Conservation (phyloP, 2,329 filamentous ascomycete species). For the Cladosporium sphaerospermum region DNA sequence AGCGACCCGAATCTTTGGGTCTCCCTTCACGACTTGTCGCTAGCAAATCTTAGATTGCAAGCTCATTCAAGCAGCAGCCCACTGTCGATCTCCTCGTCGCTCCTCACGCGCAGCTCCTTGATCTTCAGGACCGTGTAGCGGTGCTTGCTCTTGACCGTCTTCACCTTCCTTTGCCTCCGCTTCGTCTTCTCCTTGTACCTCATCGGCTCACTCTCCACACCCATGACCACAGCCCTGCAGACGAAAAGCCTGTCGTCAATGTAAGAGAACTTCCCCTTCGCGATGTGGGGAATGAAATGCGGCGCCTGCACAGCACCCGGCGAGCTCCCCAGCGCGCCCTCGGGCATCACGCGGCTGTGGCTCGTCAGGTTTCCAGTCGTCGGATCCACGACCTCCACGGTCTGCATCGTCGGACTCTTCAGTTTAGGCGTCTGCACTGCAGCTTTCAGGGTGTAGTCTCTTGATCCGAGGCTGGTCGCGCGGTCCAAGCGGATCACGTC, state of each 20-base stretch:
- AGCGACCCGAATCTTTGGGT: no score
- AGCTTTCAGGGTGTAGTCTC: constrained; percentile 80
- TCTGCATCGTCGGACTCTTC: constrained; percentile 19
- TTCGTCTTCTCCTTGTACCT: constrained; percentile 54
- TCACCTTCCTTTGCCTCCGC: constrained; percentile 59
- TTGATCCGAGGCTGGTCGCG: constrained; percentile 71
- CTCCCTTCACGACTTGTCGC: no score
- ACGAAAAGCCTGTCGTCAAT: constrained; percentile 79
- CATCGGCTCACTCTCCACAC: constrained; percentile 66
- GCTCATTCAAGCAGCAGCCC: background rate
- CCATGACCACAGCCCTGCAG: constrained; percentile 78
- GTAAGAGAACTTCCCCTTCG: constrained; percentile 43
- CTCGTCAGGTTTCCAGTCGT: constrained; percentile 22
- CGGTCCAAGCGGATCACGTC: constrained; percentile 85
- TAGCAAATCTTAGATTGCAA: no score
- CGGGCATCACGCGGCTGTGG: constrained; percentile 21
- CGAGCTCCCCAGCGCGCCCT: constrained; percentile 23
- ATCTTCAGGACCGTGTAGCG: constrained; percentile 80
- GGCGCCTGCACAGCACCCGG: constrained; percentile 20
- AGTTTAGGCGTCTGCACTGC: constrained; percentile 49
- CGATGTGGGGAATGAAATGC: constrained; percentile 35
- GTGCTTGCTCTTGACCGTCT: constrained; percentile 82
- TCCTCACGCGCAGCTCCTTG: constrained; percentile 68
- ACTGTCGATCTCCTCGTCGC: constrained; percentile 15
- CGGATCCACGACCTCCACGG: constrained; percentile 4